These are phyloP conservation scores for Pyrenophora graminea DNA, from an alignment of 2,329 filamentous ascomycete species.

Conservation along the genomic window DNA sequence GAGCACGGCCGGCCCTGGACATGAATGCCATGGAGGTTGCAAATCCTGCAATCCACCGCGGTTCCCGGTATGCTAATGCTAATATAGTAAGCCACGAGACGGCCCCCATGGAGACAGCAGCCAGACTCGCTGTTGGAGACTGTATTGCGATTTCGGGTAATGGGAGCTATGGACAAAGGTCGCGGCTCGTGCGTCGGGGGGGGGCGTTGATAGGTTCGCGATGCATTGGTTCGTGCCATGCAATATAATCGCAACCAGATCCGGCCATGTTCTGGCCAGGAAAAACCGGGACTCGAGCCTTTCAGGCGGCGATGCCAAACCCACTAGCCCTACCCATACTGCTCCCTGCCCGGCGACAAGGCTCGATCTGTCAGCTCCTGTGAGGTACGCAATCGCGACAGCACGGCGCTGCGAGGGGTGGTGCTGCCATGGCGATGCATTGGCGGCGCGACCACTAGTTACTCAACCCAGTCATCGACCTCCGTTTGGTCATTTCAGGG, in stretches of 20 bases:
- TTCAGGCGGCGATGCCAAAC: constrained; percentile 14
- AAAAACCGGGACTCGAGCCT: constrained; percentile 14
- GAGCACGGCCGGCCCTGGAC: constrained; percentile 34
- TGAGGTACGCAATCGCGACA: constrained; percentile 1
- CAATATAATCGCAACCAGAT: constrained; percentile 32
- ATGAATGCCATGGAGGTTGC: constrained; percentile 28
- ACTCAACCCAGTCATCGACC: neutral
- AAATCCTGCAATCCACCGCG: constrained; percentile 33
- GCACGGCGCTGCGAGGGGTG: neutral
- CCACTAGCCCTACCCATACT: constrained; percentile 10
- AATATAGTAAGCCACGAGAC: constrained; percentile 26
- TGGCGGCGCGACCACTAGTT: neutral
- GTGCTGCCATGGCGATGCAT: neutral
- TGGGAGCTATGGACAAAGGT: constrained; percentile 19
- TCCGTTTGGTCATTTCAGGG: neutral
- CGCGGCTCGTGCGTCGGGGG: constrained; percentile 11
- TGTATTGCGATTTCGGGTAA: constrained; percentile 34
- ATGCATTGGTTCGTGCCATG: constrained; percentile 27
- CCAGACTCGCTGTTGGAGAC: constrained; percentile 24
- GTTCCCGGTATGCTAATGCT: constrained; percentile 29
- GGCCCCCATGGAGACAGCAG: constrained; percentile 16
- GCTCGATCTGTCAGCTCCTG: constrained; percentile 6
- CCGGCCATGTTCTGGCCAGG: constrained; percentile 26
- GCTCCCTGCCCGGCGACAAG: constrained; percentile 7
- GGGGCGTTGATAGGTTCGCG: constrained; percentile 16